Evolutionary conservation across 768 basidiomycete species (phyloP), one percentile per base, ranked within the genome.

Genomic region (Sutorius australiensis): DNA sequence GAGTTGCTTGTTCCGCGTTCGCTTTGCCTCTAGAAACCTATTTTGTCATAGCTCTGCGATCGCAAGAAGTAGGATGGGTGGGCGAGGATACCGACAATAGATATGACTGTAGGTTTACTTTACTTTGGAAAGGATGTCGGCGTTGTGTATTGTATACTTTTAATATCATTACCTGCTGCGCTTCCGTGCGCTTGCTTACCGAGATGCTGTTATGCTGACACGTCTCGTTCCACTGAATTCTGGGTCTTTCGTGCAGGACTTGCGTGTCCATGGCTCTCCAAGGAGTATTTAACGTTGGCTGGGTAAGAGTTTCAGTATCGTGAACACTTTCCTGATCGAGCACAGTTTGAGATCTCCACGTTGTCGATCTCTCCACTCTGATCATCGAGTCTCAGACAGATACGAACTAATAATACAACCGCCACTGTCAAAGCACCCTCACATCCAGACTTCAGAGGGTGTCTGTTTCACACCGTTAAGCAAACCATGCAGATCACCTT

Each of bases 401-500:
- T 42, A 51, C 43, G n/a, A 39, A 54, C 37, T 12, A 21, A 33
- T 12, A 21, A 33, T 5, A 48, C 40, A 14, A 14, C 21, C 11
- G 30, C 19, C 30, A 31, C n/a, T 21, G 30, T 30, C 33, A 13
- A 27, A 17, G 11, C 49, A 14, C 10, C 24, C 50, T 50, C 24
- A 28, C 51, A 53, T 41, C 17, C 52, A 14, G 17, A 48, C 39
- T 2, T 32, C 9, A 2, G 44, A 45, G 17, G n/a, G 48, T 14
- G 30, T 24, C n/a, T 28, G 27, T 19, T 19, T 6, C n/a, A 40
- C 31, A 54, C 27, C n/a, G 45, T 11, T 10, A n/a, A n/a, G 32
- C 30, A 41, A 39, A 64, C 58, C 56, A 92, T 91, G 89, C 74
- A 81, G 61, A 69, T 91, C 50, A 89, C 87, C 2, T 88, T 91